Conservation (phyloP, 805 yeast genomes). For the Saturnispora quitensis region DNA sequence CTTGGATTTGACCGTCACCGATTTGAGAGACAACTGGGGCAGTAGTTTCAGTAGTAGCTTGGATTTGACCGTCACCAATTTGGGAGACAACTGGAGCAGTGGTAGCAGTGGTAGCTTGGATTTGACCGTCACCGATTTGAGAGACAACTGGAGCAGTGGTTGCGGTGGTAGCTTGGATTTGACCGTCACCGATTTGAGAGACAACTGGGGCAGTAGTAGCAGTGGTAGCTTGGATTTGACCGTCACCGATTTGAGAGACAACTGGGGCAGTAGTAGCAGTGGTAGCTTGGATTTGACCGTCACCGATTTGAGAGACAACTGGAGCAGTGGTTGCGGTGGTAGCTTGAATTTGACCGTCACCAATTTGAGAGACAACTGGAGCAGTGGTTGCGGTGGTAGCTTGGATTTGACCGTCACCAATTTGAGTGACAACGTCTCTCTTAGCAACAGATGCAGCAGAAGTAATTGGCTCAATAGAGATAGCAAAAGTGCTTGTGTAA, state of each 20-base stretch:
- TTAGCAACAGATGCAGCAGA: constrained; percentile 14
- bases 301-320: constrained; percentile 31
- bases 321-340: constrained; percentile 17
- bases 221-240: neutral
- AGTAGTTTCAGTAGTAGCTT: constrained; percentile 9
- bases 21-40: too few species aligned
- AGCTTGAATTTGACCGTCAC: constrained; percentile 36
- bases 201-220: neutral
- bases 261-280: constrained; percentile 20
- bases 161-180: neutral
- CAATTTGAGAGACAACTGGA: constrained; percentile 30
- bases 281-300: constrained; percentile 52
- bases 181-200: neutral
- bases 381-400: constrained; percentile 20
- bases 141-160: neutral
- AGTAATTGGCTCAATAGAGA: constrained; percentile 51
- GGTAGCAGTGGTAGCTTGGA: neutral
- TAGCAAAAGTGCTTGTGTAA: constrained; percentile 56
- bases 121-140: neutral
- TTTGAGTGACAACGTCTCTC: constrained; percentile 28
- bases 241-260: neutral
- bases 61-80: neutral
- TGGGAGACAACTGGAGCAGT: neutral
- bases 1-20: too few species aligned
- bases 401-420: constrained; percentile 40